Evolutionary conservation across 129 eudicot species (phyloP), one percentile per base, ranked within the genome.

Genomic region (Escallonia rubra): DNA sequence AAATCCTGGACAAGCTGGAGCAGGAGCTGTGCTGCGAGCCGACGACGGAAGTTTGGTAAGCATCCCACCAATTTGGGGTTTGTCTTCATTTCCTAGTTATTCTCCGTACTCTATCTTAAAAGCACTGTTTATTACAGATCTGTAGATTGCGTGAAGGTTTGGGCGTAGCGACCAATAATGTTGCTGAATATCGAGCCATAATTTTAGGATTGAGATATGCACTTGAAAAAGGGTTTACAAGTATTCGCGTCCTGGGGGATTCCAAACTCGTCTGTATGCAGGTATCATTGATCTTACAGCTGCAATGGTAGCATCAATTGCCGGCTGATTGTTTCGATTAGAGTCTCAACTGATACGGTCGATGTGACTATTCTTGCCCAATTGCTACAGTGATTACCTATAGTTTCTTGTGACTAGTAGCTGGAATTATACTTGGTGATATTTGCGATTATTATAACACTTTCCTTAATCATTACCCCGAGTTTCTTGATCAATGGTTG

Each of bases 211-310:
- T 89, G 75, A 83, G 81, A 81, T 82, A 71, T 80, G 98, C 98
- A 63, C 91, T 89, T 65, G 70, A 77, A 66, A 84, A 86, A 83
- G 98, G 96, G 38, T 93, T 84, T 76, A 89, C 96, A 56, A 82
- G 84, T 74, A 76, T 93, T 68, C 76, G 70, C 69, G 96, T 82
- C 76, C 63, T 65, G 10, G 98, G 98, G 2, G 98, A 93, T 75
- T 89, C 96, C 68, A 93, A 93, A 79, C 95, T 93, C 41, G 92
- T 93, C 57, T 86, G 95, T 78, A 89, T 84, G 96, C 98, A 93
- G 96, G 98, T 93, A 7, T 61, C 7, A 10, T 54, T 14, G 23
- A 54, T 54, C 4, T 54, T 12, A 16, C 14, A 54, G 34, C 34
- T 23, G 34, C 34, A 23, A 23, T 23, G 34, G 34, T 23, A 23